These are phyloP conservation scores for Phytopythium mirpurense DNA, from an alignment of 352 stramenopile species.

Conservation along the genomic window DNA sequence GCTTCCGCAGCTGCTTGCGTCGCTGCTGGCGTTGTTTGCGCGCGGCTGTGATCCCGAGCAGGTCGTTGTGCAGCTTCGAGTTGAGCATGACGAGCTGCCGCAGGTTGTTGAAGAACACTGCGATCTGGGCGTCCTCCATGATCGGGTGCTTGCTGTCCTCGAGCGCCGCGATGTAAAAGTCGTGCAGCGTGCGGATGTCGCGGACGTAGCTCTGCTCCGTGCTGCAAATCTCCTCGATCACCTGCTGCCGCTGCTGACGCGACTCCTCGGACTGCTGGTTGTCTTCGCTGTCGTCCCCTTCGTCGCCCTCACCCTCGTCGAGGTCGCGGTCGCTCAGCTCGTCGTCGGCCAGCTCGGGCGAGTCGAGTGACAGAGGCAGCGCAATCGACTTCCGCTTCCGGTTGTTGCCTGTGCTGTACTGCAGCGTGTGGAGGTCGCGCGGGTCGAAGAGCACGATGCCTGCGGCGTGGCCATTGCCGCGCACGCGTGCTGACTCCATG, in stretches of 20 bases:
- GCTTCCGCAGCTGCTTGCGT: neutral
- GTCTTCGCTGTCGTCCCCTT: constrained; percentile 19
- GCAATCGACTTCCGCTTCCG: constrained; percentile 16
- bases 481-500: too few relatives aligned
- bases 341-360: constrained; percentile 15
- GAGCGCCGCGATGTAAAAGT: constrained; percentile 77
- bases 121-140: constrained; percentile 79
- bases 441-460: constrained; percentile 56
- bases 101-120: constrained; percentile 85
- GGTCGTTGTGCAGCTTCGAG: constrained; percentile 73
- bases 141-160: constrained; percentile 76
- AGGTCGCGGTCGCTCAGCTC: constrained; percentile 19
- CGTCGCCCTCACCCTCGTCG: constrained; percentile 15
- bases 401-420: constrained; percentile 4
- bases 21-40: neutral
- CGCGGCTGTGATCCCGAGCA: constrained; percentile 50
- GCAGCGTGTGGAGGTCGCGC: constrained; percentile 21
- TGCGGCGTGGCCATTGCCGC: neutral
- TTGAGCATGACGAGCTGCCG: constrained; percentile 82
- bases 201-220: constrained; percentile 77
- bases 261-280: constrained; percentile 13
- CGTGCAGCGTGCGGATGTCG: constrained; percentile 68
- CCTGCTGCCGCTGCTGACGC: constrained; percentile 33
- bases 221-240: constrained; percentile 76
- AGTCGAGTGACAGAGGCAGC: constrained; percentile 18